Conservation (phyloP, 768 basidiomycete species). For the Pluteus cervinus region DNA sequence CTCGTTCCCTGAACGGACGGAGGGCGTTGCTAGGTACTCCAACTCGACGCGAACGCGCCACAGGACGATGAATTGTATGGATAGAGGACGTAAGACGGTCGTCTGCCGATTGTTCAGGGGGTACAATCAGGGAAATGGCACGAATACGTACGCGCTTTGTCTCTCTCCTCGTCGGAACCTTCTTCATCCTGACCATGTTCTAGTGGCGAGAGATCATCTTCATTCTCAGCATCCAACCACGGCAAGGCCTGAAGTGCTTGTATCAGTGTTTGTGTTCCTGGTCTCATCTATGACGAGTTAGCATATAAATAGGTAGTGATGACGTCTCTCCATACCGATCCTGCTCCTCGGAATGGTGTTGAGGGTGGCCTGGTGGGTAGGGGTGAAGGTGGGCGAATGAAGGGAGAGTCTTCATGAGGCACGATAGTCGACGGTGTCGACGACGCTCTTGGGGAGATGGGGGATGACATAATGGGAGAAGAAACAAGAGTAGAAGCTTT, state of each 20-base stretch:
- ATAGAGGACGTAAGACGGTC: conserved; percentile 74
- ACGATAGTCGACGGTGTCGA: conserved; percentile 19
- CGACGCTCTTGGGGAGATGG: conserved; percentile 22
- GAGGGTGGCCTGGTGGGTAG: conserved; percentile 41
- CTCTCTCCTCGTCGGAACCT: conserved; percentile 66
- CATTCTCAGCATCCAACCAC: conserved; percentile 67
- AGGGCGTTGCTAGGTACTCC: conserved; percentile 18
- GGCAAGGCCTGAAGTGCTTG: conserved; percentile 85
- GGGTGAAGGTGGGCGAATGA: conserved; percentile 75
- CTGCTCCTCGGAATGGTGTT: conserved; percentile 56
- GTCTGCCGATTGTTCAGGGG: conserved; percentile 19
- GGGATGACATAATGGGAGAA: conserved; percentile 21
- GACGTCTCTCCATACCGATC: conserved; percentile 49
- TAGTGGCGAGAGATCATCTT: conserved; percentile 55
- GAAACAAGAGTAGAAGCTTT: conserved; percentile 11
- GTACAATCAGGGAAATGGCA: conserved; percentile 3
- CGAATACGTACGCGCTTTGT: conserved; percentile 39
- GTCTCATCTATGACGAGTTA: conserved; percentile 57
- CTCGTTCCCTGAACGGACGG: conserved; percentile 14
- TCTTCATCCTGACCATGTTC: conserved; percentile 33
- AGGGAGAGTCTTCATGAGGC: conserved; percentile 38
- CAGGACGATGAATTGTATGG: conserved; percentile 79
- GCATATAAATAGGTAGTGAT: conserved; percentile 8
- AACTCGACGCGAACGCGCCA: conserved; percentile 57
- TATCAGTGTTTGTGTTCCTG: conserved; percentile 84